Conservation (phyloP, 176 grass and related monocot species). For the Triticum monococcum region DNA sequence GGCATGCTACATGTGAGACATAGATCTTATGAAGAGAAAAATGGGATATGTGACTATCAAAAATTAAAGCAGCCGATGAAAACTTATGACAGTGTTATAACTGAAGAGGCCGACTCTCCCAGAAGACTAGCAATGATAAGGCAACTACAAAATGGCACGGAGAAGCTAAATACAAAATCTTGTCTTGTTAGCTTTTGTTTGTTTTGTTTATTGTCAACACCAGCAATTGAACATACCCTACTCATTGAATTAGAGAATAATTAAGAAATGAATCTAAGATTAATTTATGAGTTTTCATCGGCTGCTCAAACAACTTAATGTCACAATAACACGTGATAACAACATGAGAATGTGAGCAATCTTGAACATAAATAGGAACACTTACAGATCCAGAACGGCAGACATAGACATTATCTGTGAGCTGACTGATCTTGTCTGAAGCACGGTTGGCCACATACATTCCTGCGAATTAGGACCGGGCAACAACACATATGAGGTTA, state of each 20-base stretch:
- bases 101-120: background rate
- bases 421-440: slow-evolving; percentile 80
- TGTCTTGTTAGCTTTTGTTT: background rate
- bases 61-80: background rate
- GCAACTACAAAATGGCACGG: background rate
- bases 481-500: background rate
- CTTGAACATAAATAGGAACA: background rate
- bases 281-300: background rate
- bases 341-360: background rate
- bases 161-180: background rate
- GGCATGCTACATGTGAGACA: background rate
- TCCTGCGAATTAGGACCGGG: slow-evolving; percentile 41
- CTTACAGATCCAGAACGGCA: slow-evolving; percentile 97
- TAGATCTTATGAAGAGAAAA: background rate
- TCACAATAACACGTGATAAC: background rate
- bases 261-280: background rate
- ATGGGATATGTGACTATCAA: background rate
- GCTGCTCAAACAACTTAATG: background rate
- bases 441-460: slow-evolving; percentile 91
- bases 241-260: background rate
- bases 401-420: slow-evolving; percentile 91
- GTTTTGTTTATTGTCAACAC: background rate
- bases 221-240: background rate
- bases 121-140: background rate
- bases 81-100: background rate